phyloP scores from a whole-genome alignment of 495 filamentous ascomycete genomes.

The Hypoxylon fragiforme region DNA sequence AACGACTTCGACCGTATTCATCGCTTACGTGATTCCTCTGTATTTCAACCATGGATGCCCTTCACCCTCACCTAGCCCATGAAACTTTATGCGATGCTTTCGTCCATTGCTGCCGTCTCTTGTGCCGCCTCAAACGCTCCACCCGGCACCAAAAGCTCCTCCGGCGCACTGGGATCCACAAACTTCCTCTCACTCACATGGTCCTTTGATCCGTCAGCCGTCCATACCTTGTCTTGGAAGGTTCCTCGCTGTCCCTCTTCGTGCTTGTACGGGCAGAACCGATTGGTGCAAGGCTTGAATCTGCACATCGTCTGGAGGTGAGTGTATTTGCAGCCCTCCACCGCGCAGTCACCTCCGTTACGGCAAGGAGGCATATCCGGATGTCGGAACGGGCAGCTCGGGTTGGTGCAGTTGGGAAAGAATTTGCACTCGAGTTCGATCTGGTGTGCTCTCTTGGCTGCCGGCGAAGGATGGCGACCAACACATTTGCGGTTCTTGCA shows the following conservation, averaged over 20 bases:
- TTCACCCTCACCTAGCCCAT: slow-evolving; percentile 3
- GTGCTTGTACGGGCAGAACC: slow-evolving; percentile 84
- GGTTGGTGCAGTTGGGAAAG: slow-evolving; percentile 91
- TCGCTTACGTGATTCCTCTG: background rate
- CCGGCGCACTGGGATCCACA: slow-evolving; percentile 65
- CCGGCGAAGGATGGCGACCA: slow-evolving; percentile 89
- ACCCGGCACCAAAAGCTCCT: slow-evolving; percentile 80
- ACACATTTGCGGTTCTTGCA: slow-evolving; percentile 97
- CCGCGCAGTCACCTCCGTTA: slow-evolving; percentile 89
- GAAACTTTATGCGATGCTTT: slow-evolving; percentile 13
- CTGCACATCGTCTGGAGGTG: slow-evolving; percentile 83
- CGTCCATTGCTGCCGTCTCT: slow-evolving; percentile 22
- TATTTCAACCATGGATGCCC: slow-evolving; percentile 2
- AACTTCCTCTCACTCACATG: slow-evolving; percentile 94
- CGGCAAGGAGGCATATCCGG: slow-evolving; percentile 77
- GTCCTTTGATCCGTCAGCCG: slow-evolving; percentile 57
- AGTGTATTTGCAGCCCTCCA: slow-evolving; percentile 84
- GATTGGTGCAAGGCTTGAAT: slow-evolving; percentile 88
- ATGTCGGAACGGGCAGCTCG: slow-evolving; percentile 84
- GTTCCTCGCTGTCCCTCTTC: slow-evolving; percentile 80
- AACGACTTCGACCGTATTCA: slow-evolving; percentile 1
- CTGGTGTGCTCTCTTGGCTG: slow-evolving; percentile 73
- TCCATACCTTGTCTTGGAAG: slow-evolving; percentile 94
- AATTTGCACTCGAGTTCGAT: slow-evolving; percentile 89
- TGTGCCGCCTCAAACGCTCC: slow-evolving; percentile 29